phyloP scores from a whole-genome alignment of 768 basidiomycete genomes.

The Pleurotus salmoneostramineus region DNA sequence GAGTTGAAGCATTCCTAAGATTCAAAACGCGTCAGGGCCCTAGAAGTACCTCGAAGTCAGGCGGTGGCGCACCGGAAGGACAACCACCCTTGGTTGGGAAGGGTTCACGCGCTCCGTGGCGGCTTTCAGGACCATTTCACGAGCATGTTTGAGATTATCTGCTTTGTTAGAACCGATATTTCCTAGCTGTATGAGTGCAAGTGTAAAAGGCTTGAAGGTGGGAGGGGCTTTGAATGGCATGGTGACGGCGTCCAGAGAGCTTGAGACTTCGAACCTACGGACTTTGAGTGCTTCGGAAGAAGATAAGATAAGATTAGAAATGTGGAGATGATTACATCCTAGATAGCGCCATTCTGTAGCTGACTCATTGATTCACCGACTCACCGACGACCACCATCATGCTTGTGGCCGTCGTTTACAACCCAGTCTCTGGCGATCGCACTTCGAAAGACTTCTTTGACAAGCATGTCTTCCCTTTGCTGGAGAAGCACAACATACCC shows the following conservation, averaged over 20 bases:
- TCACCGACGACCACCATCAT: not conserved
- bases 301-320: slow-evolving; percentile 4
- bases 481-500: slow-evolving; percentile 34
- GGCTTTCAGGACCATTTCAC: slow-evolving; percentile 75
- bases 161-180: slow-evolving; percentile 64
- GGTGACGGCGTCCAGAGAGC: not conserved
- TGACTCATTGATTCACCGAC: no score
- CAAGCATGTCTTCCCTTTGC: slow-evolving; percentile 60
- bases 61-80: slow-evolving; percentile 63
- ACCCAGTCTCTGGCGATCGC: slow-evolving; percentile 68
- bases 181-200: slow-evolving; percentile 92
- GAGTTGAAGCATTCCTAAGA: slow-evolving; percentile 87
- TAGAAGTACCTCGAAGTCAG: not conserved
- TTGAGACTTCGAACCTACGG: no score
- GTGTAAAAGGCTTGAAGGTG: slow-evolving; percentile 66
- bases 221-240: slow-evolving; percentile 18
- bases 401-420: slow-evolving; percentile 59
- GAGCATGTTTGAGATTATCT: slow-evolving; percentile 79
- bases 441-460: slow-evolving; percentile 54
- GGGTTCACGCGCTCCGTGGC: slow-evolving; percentile 40
- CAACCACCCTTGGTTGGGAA: slow-evolving; percentile 71
- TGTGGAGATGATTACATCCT: not conserved
- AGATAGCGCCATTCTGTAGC: no score
- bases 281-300: not conserved
- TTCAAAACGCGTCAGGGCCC: slow-evolving; percentile 2